Base-by-base conservation (phyloP, 345 rosid genomes). In the Rubroshorea leprosula region DNA sequence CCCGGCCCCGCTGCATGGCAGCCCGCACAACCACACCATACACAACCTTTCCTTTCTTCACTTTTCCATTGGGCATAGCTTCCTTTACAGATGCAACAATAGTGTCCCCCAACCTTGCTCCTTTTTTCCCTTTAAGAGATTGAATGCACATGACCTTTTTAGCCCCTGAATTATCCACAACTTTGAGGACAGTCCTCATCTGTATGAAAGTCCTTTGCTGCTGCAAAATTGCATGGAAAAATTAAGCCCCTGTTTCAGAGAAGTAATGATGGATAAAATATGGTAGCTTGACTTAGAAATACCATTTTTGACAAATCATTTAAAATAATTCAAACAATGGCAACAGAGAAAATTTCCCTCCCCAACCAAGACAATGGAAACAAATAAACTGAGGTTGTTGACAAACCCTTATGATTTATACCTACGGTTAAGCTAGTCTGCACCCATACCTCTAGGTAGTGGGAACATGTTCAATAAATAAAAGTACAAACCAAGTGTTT, bases 71-170 rank as follows among this genome's bases (percentile, higher is more conserved):
- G 11, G 92, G 96, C 67, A 75, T 67, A 1, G 99, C 99, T 76
- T 89, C 99, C 76, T 93, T 90, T 48, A 85, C 94, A 0, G 95
- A 87, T 55, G 90, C 95, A 56, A 87, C 75, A 13, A 90, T 87
- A 0, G 90, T 85, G 71, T 87, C 97, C 1, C 95, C 95, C 55
- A 90, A 68, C 51, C 88, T 64, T 4, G 95, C 99, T 49, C 94
- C 97, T 68, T 82, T 89, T 72, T 76, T 85, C 3, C 86, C 84
- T 60, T 75, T 81, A 51, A 90, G 38, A 19, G 95, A 79, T 76
- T 87, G 97, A 46, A 87, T 83, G 72, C 99, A 94, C 92, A 68
- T 87, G 46, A 87, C 90, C 71, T 84, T 94, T 64, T 90, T 87
- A 0, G 93, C 97, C 0, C 97, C 97, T 0, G 96, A 94, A 62